phyloP scores from a whole-genome alignment of 1,139 yeast species.

The Debaryomyces coudertii region DNA sequence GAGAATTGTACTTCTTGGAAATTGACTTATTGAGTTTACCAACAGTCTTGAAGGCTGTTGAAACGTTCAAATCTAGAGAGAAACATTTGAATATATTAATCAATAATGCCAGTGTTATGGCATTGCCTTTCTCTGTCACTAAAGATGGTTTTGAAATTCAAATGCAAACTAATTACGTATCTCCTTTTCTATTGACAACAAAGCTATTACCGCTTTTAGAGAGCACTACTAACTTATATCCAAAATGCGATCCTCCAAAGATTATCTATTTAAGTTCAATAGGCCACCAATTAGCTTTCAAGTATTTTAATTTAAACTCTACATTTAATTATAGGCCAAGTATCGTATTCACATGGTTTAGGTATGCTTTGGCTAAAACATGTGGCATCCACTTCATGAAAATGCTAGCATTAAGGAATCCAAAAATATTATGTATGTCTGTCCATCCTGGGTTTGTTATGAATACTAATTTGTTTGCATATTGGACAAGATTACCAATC shows the following conservation, averaged over 20 bases:
- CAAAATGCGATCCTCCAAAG: constrained; percentile 49
- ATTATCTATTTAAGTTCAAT: constrained; percentile 70
- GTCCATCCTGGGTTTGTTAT: constrained; percentile 88
- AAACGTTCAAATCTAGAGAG: constrained; percentile 53
- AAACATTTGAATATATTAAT: constrained; percentile 61
- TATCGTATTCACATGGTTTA: constrained; percentile 71
- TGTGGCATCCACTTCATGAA: constrained; percentile 78
- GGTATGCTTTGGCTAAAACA: constrained; percentile 80
- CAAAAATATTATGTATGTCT: constrained; percentile 63
- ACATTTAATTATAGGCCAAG: constrained; percentile 66
- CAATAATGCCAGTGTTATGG: constrained; percentile 85
- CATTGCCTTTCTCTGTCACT: constrained; percentile 65
- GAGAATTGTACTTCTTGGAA: constrained; percentile 61
- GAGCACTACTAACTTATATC: constrained; percentile 30
- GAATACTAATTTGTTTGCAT: constrained; percentile 73
- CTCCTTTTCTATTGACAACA: constrained; percentile 74
- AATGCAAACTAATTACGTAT: constrained; percentile 75
- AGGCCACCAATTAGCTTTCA: constrained; percentile 63
- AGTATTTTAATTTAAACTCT: constrained; percentile 52
- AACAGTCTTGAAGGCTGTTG: constrained; percentile 61
- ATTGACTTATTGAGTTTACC: constrained; percentile 64
- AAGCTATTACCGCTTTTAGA: constrained; percentile 59
- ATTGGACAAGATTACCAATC: constrained; percentile 78
- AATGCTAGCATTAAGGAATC: constrained; percentile 66
- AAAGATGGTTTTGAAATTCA: constrained; percentile 79